phyloP scores from a whole-genome alignment of 495 filamentous ascomycete genomes.

The Ascobolus immersus region DNA sequence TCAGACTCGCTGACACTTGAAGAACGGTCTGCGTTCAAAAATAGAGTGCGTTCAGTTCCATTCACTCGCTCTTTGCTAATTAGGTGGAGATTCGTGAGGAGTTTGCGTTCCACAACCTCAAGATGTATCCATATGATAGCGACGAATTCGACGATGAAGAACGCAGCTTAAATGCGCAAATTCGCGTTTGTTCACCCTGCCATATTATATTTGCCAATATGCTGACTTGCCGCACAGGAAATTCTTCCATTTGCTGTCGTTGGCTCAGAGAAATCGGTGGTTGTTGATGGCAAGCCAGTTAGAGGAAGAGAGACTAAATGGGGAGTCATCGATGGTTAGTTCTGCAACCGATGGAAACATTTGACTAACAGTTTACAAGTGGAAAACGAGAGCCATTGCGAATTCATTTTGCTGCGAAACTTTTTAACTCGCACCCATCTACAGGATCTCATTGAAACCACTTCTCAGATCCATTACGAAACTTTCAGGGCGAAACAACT shows the following conservation, averaged over 20 bases:
- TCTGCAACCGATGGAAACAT: not conserved
- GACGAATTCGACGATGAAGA: conserved; percentile 97
- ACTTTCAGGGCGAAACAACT: conserved; percentile 99
- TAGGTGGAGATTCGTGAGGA: conserved; percentile 98
- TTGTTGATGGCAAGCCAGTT: conserved; percentile 91
- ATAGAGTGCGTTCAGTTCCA: too few relatives aligned
- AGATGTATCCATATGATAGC: conserved; percentile 99
- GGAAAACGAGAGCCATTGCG: conserved; percentile 97
- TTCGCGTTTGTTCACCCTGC: conserved; percentile 41
- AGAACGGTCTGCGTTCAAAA: conserved; percentile 88
- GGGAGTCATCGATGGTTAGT: conserved; percentile 67
- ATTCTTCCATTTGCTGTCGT: conserved; percentile 97
- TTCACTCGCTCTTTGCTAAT: too few relatives aligned
- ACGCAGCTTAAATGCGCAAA: conserved; percentile 71
- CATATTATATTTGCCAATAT: not conserved
- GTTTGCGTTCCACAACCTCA: conserved; percentile 96
- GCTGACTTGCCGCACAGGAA: conserved; percentile 27
- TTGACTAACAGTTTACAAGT: conserved; percentile 24
- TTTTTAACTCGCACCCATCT: conserved; percentile 96
- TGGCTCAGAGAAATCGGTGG: conserved; percentile 89
- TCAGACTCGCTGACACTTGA: conserved; percentile 89
- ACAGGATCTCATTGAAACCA: conserved; percentile 97
- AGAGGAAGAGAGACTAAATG: conserved; percentile 95
- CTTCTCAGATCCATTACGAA: conserved; percentile 99
- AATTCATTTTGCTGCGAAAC: conserved; percentile 93